Evolutionary conservation across 192 early-diverging fungal genomes (phyloP).

Genomic region (Diversispora epigaea): DNA sequence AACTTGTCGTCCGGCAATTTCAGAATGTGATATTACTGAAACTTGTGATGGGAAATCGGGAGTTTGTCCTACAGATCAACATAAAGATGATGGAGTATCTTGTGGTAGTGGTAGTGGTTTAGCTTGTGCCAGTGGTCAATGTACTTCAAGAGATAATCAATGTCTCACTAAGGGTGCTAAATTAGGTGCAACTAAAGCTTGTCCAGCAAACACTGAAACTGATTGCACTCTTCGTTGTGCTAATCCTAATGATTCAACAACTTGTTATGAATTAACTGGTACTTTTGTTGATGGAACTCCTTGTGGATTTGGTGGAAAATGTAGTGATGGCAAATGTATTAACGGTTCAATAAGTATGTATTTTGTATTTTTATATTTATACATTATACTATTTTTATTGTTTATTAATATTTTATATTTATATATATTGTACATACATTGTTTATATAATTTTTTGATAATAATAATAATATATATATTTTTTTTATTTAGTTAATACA

Average conservation of each 20-base stretch:
- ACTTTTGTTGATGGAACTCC: constrained; percentile 69
- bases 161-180: constrained; percentile 57
- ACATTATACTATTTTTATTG: background rate
- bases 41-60: constrained; percentile 71
- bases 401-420: background rate
- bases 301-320: constrained; percentile 66
- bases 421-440: background rate
- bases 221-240: constrained; percentile 66
- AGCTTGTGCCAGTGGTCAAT: constrained; percentile 68
- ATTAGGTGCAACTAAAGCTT: constrained; percentile 54
- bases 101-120: constrained; percentile 68
- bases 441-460: background rate
- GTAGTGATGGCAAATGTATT: constrained; percentile 56
- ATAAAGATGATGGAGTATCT: constrained; percentile 61
- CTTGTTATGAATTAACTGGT: constrained; percentile 58
- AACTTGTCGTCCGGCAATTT: constrained; percentile 72
- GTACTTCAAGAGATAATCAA: constrained; percentile 72
- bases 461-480: constrained; percentile 32
- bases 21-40: constrained; percentile 79
- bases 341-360: constrained; percentile 38
- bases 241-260: constrained; percentile 45
- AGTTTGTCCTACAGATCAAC: constrained; percentile 69
- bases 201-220: constrained; percentile 49
- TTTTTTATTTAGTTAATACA: constrained; percentile 23
- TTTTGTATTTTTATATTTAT: background rate